Conservation (phyloP, 768 basidiomycete genomes). For the Kwoniella mangroviensis region DNA sequence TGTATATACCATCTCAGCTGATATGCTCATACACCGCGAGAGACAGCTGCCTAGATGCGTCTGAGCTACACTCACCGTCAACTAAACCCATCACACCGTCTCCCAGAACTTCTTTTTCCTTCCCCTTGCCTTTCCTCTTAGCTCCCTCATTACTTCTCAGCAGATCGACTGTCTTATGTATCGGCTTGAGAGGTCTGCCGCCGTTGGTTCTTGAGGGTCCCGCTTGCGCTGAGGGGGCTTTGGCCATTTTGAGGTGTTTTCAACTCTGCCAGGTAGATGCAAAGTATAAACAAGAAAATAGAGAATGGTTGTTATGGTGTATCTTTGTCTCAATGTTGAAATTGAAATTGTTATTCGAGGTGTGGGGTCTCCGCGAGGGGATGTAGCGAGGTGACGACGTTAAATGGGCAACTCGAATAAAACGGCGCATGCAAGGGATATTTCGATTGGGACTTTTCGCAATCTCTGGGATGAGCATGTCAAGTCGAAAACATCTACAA, state of each 20-base stretch:
- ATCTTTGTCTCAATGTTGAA: too few relatives aligned
- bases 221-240: slow-evolving; percentile 16
- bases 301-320: not conserved
- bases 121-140: slow-evolving; percentile 37
- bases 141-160: slow-evolving; percentile 26
- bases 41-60: too few relatives aligned
- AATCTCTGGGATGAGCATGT: not conserved
- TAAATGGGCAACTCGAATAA: slow-evolving; percentile 8
- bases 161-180: slow-evolving; percentile 37
- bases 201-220: slow-evolving; percentile 15
- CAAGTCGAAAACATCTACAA: too few relatives aligned
- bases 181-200: slow-evolving; percentile 22
- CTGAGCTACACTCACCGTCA: slow-evolving; percentile 26
- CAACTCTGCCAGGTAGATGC: not conserved
- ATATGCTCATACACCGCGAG: not conserved
- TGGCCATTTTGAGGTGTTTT: slow-evolving; percentile 12
- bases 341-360: not conserved
- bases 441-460: too few relatives aligned
- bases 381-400: not conserved
- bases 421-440: not conserved
- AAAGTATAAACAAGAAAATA: not conserved
- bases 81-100: slow-evolving; percentile 25
- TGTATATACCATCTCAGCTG: slow-evolving; percentile 15
- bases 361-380: slow-evolving; percentile 2
- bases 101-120: slow-evolving; percentile 33